Percentiles rank a stretch among this genome's conserved stretches.
Evolutionary conservation across 1,284 basidiomycete genomes (phyloP).

Genomic region (Moesziomyces sp.): DNA sequence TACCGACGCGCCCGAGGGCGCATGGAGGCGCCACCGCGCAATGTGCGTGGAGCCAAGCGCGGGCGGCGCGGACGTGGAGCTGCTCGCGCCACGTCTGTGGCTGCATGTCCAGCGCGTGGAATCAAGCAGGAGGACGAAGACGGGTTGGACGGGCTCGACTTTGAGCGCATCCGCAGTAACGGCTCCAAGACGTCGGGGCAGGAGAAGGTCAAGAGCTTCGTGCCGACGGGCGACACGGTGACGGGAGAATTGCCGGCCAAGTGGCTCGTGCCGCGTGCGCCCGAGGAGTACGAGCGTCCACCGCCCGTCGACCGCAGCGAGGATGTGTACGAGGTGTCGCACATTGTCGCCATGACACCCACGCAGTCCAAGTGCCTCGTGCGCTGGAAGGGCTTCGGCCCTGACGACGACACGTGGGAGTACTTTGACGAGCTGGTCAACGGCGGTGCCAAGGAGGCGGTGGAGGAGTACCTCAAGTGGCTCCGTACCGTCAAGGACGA

Average conservation of each 20-base stretch:
- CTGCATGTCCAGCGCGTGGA: neutral
- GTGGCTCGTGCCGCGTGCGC: slow-evolving; percentile 32
- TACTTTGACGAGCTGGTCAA: slow-evolving; percentile 70
- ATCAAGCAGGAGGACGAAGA: slow-evolving; percentile 31
- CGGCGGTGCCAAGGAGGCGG: slow-evolving; percentile 71
- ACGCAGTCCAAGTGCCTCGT: slow-evolving; percentile 71
- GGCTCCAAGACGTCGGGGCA: slow-evolving; percentile 19
- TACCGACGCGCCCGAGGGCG: slow-evolving; percentile 70
- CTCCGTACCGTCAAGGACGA: slow-evolving; percentile 22
- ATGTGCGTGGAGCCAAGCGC: slow-evolving; percentile 3
- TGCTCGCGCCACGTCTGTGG: slow-evolving; percentile 2
- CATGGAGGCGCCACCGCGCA: neutral
- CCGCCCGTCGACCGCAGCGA: slow-evolving; percentile 25
- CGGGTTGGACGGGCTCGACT: slow-evolving; percentile 29
- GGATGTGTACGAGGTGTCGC: slow-evolving; percentile 39
- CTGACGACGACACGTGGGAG: slow-evolving; percentile 76
- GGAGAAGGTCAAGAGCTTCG: slow-evolving; percentile 24
- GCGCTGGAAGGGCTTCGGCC: slow-evolving; percentile 75
- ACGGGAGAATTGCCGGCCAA: slow-evolving; percentile 47
- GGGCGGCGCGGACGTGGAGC: slow-evolving; percentile 3
- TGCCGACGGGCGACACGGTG: slow-evolving; percentile 67
- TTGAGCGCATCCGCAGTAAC: slow-evolving; percentile 26
- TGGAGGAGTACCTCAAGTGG: slow-evolving; percentile 58
- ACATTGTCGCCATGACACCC: slow-evolving; percentile 38
- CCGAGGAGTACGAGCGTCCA: slow-evolving; percentile 26